Percentiles rank a stretch among this genome's conserved stretches.
These are phyloP conservation scores for Lentithecium fluviatile DNA, from an alignment of 495 filamentous ascomycete genomes.

Conservation along the genomic window DNA sequence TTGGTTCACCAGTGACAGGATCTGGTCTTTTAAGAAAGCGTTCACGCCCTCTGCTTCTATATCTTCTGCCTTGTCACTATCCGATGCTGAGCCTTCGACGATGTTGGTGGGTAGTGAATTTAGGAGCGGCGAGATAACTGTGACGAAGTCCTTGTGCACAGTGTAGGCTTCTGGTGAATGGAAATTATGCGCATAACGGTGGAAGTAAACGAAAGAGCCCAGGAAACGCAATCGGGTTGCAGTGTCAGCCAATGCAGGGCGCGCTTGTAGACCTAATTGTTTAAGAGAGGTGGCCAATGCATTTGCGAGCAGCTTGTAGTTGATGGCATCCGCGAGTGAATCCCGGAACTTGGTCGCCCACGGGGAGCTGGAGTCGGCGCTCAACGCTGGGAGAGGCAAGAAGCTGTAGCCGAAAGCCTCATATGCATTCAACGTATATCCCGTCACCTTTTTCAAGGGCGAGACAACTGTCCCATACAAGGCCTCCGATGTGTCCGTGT, in stretches of 20 bases:
- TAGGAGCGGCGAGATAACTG: slow-evolving; percentile 63
- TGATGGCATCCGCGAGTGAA: slow-evolving; percentile 50
- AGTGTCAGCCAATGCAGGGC: slow-evolving; percentile 34
- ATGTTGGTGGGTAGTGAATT: slow-evolving; percentile 57
- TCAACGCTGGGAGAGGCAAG: slow-evolving; percentile 49
- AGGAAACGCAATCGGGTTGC: slow-evolving; percentile 68
- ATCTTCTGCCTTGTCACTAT: slow-evolving; percentile 11
- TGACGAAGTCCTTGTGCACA: slow-evolving; percentile 59
- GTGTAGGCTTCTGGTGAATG: slow-evolving; percentile 41
- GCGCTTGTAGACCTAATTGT: slow-evolving; percentile 33
- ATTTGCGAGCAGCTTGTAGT: slow-evolving; percentile 55
- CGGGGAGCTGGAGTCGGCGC: slow-evolving; percentile 44
- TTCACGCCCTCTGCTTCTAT: slow-evolving; percentile 20
- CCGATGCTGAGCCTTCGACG: slow-evolving; percentile 55
- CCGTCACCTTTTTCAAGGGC: slow-evolving; percentile 50
- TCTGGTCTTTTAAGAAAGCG: slow-evolving; percentile 48
- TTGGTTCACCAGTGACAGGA: slow-evolving; percentile 65
- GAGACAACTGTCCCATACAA: slow-evolving; percentile 46
- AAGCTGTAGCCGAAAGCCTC: slow-evolving; percentile 58
- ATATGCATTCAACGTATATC: slow-evolving; percentile 52
- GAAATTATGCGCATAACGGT: slow-evolving; percentile 53
- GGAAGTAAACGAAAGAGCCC: slow-evolving; percentile 70
- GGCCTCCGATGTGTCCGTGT: slow-evolving; percentile 3
- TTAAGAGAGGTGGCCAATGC: slow-evolving; percentile 46
- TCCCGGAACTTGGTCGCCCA: slow-evolving; percentile 43